Percentiles rank a stretch among this genome's conserved stretches.
These are phyloP conservation scores for Chytriomyces sp. DNA, from an alignment of 192 early-diverging fungal genomes.

Conservation along the genomic window DNA sequence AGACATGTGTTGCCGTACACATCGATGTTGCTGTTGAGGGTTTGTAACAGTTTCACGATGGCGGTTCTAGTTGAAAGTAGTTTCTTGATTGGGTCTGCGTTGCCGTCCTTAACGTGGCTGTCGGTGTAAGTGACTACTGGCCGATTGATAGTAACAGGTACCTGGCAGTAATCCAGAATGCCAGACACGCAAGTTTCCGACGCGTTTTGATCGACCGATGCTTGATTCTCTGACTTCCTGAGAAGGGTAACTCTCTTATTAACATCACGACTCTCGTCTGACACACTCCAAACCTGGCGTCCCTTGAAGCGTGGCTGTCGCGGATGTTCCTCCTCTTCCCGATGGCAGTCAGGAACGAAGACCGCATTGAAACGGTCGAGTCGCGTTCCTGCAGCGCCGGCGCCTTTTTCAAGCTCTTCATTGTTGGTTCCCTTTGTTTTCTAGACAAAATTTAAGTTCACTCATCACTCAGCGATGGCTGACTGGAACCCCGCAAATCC, in stretches of 20 bases:
- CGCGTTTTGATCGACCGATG: neutral
- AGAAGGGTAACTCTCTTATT: neutral
- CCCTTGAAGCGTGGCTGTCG: neutral
- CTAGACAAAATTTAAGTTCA: too few relatives aligned
- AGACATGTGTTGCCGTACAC: constrained; percentile 48
- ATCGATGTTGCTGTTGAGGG: constrained; percentile 49
- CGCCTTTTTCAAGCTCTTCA: constrained; percentile 14
- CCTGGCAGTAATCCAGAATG: constrained; percentile 14
- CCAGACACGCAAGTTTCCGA: neutral
- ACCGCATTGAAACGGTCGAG: neutral
- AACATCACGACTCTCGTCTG: neutral
- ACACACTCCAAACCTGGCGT: neutral
- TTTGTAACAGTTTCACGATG: constrained; percentile 27
- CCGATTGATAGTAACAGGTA: neutral
- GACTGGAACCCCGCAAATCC: constrained; percentile 2
- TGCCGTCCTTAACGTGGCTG: neutral
- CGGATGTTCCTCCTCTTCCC: constrained; percentile 4
- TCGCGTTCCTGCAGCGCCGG: neutral
- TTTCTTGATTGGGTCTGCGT: constrained; percentile 4
- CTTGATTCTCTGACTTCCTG: neutral
- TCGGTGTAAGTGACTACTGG: neutral
- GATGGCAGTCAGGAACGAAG: constrained; percentile 10
- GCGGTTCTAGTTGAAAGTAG: neutral
- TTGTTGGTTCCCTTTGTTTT: too few relatives aligned
- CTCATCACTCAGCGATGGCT: too few relatives aligned